Evolutionary conservation across 306 rosid species (phyloP), one percentile per base, ranked within the genome.

Genomic region (Comarum palustre): DNA sequence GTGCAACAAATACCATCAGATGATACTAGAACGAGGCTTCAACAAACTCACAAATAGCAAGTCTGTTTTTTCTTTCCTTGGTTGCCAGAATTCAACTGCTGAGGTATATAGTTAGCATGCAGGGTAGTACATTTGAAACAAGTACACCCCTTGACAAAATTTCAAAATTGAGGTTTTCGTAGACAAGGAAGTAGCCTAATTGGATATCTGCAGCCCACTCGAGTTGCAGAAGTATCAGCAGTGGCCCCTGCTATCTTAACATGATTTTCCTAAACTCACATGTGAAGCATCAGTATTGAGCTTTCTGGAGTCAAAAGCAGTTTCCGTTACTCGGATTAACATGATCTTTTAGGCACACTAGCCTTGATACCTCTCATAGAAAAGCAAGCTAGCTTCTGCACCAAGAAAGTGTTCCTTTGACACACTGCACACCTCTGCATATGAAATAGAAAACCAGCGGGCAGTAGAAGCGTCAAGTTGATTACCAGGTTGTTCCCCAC

Each of bases 341-440:
- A 27, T 1, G 48, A 11, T 22, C 34, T 43, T 2, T 0, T 9
- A 19, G 14, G 20, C 27, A 0, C 69, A 14, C 51, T 76, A 83
- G 83, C 73, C 75, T 46, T 69, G 65, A 69, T 73, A 88, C 80
- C 82, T 82, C 86, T 89, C 97, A 32, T 89, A 94, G 90, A 94
- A 94, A 45, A 94, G 90, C 91, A 94, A 54, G 88, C 93, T 94
- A 46, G 99, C 99, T 75, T 91, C 93, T 19, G 89, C 88, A 19
- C 87, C 84, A 80, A 91, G 87, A 76, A 94, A 96, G 41, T 83
- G 88, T 51, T 84, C 82, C 76, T 85, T 83, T 59, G 96, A 81
- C 68, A 88, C 96, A 66, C 79, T n/a, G 32, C 73, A 78, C 69
- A 91, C 96, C 58, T 87, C 83, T 74, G 97, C 88, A 83, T 91